Evolutionary conservation across 768 basidiomycete genomes (phyloP).

Genomic region (Kondoa malvinella): DNA sequence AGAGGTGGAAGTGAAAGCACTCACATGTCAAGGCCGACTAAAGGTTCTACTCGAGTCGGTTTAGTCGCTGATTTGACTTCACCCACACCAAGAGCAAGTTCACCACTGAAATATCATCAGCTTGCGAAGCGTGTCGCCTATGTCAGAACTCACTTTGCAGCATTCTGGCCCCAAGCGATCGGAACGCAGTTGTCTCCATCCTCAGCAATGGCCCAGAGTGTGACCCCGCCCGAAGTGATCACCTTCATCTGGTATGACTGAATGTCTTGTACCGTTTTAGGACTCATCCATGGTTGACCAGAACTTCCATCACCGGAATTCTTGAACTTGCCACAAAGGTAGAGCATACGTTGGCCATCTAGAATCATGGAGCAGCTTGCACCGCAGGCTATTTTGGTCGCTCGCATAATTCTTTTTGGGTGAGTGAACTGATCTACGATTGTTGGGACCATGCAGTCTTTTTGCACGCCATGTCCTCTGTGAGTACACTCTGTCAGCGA

Average conservation of each 20-base stretch:
- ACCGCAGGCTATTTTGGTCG: constrained; percentile 51
- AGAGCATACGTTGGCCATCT: constrained; percentile 56
- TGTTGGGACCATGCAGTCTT: constrained; percentile 62
- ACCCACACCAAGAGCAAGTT: constrained; percentile 58
- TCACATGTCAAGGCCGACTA: constrained; percentile 63
- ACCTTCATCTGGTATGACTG: constrained; percentile 55
- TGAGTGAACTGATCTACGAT: constrained; percentile 69
- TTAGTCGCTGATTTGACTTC: constrained; percentile 27
- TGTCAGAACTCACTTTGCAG: background rate
- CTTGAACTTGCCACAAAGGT: constrained; percentile 55
- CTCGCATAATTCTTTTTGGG: constrained; percentile 48
- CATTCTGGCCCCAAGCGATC: constrained; percentile 39
- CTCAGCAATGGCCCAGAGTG: constrained; percentile 61
- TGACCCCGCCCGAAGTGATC: constrained; percentile 66
- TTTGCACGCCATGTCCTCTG: constrained; percentile 75
- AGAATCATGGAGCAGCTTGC: constrained; percentile 68
- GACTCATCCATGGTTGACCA: constrained; percentile 20
- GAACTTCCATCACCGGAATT: constrained; percentile 68
- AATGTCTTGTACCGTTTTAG: constrained; percentile 33
- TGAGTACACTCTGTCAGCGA: constrained; percentile 49
- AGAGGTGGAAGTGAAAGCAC: too few relatives aligned
- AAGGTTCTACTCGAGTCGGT: constrained; percentile 40
- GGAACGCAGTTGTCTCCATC: constrained; percentile 60
- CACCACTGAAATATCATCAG: constrained; percentile 36
- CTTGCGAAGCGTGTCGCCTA: background rate